phyloP scores from a whole-genome alignment of 768 basidiomycete genomes.

The Macrocybe gigantea region DNA sequence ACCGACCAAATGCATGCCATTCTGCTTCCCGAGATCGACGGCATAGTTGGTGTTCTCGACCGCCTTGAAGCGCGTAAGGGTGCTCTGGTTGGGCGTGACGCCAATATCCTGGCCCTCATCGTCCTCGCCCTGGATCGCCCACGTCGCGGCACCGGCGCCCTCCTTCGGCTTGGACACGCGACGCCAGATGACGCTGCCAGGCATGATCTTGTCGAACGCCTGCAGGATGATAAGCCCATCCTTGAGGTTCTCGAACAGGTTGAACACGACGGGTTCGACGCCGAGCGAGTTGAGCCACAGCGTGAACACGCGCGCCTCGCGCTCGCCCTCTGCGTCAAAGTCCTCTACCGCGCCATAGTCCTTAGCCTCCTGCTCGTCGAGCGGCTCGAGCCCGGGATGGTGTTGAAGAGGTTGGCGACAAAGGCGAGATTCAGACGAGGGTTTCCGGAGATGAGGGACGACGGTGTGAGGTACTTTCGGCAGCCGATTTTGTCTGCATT shows the following conservation, averaged over 20 bases:
- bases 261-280: slow-evolving; percentile 94
- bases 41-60: slow-evolving; percentile 98
- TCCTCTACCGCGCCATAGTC: slow-evolving; percentile 89
- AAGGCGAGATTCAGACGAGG: slow-evolving; percentile 97
- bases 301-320: slow-evolving; percentile 96
- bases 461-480: slow-evolving; percentile 90
- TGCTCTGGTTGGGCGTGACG: slow-evolving; percentile 77
- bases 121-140: slow-evolving; percentile 32
- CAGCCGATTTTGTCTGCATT: slow-evolving; percentile 94
- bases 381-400: slow-evolving; percentile 91
- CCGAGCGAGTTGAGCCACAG: slow-evolving; percentile 97
- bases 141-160: slow-evolving; percentile 39
- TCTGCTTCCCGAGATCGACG: slow-evolving; percentile 89
- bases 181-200: slow-evolving; percentile 91
- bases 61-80: slow-evolving; percentile 91
- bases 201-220: slow-evolving; percentile 93
- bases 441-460: slow-evolving; percentile 89
- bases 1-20: slow-evolving; percentile 92
- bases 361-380: slow-evolving; percentile 91
- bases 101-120: slow-evolving; percentile 79
- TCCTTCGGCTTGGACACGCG: slow-evolving; percentile 92
- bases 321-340: slow-evolving; percentile 98
- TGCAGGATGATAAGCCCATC: slow-evolving; percentile 90
- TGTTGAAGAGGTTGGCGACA: slow-evolving; percentile 99
- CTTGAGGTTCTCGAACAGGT: slow-evolving; percentile 92